These are phyloP conservation scores for Metschnikowia noctiluminum DNA, from an alignment of 805 yeast species.

Conservation along the genomic window DNA sequence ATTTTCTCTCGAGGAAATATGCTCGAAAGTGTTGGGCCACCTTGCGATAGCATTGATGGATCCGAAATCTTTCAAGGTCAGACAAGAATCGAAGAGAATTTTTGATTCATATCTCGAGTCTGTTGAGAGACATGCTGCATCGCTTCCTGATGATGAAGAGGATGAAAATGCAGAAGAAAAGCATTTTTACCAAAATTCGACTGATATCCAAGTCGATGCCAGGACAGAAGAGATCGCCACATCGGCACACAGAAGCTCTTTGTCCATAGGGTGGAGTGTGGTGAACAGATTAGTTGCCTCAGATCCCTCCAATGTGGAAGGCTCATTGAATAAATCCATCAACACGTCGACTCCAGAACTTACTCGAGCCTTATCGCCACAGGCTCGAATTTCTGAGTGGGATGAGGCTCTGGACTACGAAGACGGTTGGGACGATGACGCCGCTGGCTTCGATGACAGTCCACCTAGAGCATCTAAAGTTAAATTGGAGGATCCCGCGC, in stretches of 20 bases:
- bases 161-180: slow-evolving; percentile 38
- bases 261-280: slow-evolving; percentile 36
- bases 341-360: slow-evolving; percentile 38
- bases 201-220: slow-evolving; percentile 12
- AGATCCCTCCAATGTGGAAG: slow-evolving; percentile 23
- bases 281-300: slow-evolving; percentile 34
- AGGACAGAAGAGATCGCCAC: background rate
- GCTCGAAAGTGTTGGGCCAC: slow-evolving; percentile 77
- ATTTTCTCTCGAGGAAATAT: slow-evolving; percentile 71
- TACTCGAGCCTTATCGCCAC: slow-evolving; percentile 28
- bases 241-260: slow-evolving; percentile 11
- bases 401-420: slow-evolving; percentile 21
- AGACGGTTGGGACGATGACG: slow-evolving; percentile 14
- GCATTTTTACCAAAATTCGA: slow-evolving; percentile 30
- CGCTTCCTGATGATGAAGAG: slow-evolving; percentile 32
- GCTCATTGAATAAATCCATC: slow-evolving; percentile 35
- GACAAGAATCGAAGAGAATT: slow-evolving; percentile 67
- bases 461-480: background rate
- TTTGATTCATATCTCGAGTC: slow-evolving; percentile 53
- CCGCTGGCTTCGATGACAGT: background rate
- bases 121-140: slow-evolving; percentile 37
- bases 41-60: slow-evolving; percentile 84
- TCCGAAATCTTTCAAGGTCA: slow-evolving; percentile 56
- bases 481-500: background rate
- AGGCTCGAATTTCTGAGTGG: slow-evolving; percentile 6